Percentiles rank a stretch among this genome's conserved stretches.
phyloP scores from a whole-genome alignment of 176 grass and related monocot species.

The Carex cristatella region DNA sequence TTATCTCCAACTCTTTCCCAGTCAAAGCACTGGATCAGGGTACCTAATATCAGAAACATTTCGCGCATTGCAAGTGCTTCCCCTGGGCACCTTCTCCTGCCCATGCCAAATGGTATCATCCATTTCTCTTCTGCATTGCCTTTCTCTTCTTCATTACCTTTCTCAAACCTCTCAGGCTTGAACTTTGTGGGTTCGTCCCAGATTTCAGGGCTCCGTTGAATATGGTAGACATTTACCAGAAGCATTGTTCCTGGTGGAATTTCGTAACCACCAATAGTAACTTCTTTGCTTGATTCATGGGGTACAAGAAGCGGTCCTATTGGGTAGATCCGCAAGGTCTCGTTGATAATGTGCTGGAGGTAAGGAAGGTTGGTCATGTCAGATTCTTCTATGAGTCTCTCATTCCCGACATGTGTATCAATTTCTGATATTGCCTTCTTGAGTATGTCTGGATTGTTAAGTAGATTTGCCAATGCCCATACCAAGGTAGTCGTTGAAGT shows the following conservation, averaged over 20 bases:
- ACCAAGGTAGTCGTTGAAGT: not conserved
- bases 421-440: conserved; percentile 3
- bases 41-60: conserved; percentile 25
- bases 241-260: conserved; percentile 11
- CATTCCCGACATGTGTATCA: not conserved
- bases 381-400: conserved; percentile 19
- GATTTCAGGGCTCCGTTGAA: conserved; percentile 2
- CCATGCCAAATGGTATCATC: conserved; percentile 39
- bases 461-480: conserved; percentile 14
- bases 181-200: conserved; percentile 15
- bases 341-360: not conserved
- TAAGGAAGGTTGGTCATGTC: conserved; percentile 6
- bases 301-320: not conserved
- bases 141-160: not conserved
- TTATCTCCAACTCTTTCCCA: conserved; percentile 11
- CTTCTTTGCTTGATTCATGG: conserved; percentile 9
- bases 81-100: conserved; percentile 10
- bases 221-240: conserved; percentile 18
- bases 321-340: not conserved
- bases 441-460: conserved; percentile 2
- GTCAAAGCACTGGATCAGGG: conserved; percentile 33
- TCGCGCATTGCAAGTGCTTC: conserved; percentile 28
- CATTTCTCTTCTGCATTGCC: not conserved
- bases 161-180: conserved; percentile 34
- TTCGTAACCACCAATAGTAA: not conserved